A percentile compares a stretch with the other conserved stretches of the same genome.
Conservation (phyloP, 2,329 filamentous ascomycete species). For the Fusarium sp. region DNA sequence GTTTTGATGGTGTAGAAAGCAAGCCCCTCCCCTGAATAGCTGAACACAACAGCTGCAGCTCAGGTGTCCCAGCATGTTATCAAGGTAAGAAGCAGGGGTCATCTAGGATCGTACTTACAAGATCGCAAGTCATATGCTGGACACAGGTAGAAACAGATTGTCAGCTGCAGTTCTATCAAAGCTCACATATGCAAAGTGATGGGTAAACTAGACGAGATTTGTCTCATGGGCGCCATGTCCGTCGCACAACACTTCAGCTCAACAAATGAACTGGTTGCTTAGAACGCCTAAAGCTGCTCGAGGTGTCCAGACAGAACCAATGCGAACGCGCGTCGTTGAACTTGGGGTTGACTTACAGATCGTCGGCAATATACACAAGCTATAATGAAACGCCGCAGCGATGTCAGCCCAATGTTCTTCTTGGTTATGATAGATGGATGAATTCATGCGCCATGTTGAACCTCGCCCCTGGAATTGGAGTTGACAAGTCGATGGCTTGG, state of each 20-base stretch:
- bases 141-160: conserved; percentile 35
- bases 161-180: conserved; percentile 40
- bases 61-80: conserved; percentile 10
- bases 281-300: conserved; percentile 20
- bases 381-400: conserved; percentile 49
- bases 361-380: conserved; percentile 89
- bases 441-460: conserved; percentile 20
- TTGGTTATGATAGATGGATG: conserved; percentile 25
- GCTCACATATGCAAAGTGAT: conserved; percentile 21
- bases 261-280: conserved; percentile 27
- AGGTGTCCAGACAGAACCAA: conserved; percentile 30
- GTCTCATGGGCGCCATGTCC: conserved; percentile 14
- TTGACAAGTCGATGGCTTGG: conserved; percentile 15
- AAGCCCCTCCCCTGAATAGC: conserved; percentile 14
- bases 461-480: conserved; percentile 5
- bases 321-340: conserved; percentile 40
- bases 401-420: conserved; percentile 48
- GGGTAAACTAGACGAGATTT: conserved; percentile 14
- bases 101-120: conserved; percentile 66
- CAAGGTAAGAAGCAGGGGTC: conserved; percentile 38
- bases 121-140: conserved; percentile 92
- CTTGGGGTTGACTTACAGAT: conserved; percentile 74
- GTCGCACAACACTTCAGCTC: conserved; percentile 27
- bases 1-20: conserved; percentile 12
- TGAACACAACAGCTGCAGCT: conserved; percentile 20